Percentiles rank a stretch among this genome's conserved stretches.
Conservation (phyloP, 2,329 filamentous ascomycete genomes). For the Fusarium scirpi region DNA sequence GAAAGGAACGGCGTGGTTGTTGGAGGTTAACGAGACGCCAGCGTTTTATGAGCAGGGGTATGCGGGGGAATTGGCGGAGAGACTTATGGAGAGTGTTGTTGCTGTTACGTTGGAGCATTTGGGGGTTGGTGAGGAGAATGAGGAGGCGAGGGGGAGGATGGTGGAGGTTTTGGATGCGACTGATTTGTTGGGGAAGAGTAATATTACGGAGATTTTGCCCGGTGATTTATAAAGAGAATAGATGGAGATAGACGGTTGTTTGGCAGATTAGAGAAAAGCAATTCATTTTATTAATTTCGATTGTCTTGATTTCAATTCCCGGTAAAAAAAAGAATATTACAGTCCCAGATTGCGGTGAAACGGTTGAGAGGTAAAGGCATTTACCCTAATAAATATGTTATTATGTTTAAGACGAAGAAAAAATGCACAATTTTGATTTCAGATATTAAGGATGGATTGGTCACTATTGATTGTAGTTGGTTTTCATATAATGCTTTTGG, state of each 20-base stretch:
- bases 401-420: too few species aligned
- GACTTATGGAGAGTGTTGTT: conserved; percentile 54
- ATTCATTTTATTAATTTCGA: not conserved
- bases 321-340: too few species aligned
- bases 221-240: not conserved
- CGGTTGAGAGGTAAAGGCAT: too few species aligned
- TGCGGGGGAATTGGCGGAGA: conserved; percentile 50
- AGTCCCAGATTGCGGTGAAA: too few species aligned
- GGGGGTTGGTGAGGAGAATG: conserved; percentile 14
- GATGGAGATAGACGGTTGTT: too few species aligned
- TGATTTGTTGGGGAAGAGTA: conserved; percentile 38
- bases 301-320: too few species aligned
- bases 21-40: conserved; percentile 56
- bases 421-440: too few species aligned
- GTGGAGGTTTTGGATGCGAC: conserved; percentile 40
- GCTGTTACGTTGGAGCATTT: conserved; percentile 53
- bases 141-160: conserved; percentile 11
- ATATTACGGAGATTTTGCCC: conserved; percentile 42
- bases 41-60: conserved; percentile 53
- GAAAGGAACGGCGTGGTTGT: conserved; percentile 50
- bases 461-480: too few species aligned
- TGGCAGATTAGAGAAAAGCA: not conserved
- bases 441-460: too few species aligned
- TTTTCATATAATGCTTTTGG: too few species aligned
- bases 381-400: too few species aligned